These are phyloP conservation scores for Globisporangium emineosum DNA, from an alignment of 352 stramenopile genomes.

Conservation along the genomic window DNA sequence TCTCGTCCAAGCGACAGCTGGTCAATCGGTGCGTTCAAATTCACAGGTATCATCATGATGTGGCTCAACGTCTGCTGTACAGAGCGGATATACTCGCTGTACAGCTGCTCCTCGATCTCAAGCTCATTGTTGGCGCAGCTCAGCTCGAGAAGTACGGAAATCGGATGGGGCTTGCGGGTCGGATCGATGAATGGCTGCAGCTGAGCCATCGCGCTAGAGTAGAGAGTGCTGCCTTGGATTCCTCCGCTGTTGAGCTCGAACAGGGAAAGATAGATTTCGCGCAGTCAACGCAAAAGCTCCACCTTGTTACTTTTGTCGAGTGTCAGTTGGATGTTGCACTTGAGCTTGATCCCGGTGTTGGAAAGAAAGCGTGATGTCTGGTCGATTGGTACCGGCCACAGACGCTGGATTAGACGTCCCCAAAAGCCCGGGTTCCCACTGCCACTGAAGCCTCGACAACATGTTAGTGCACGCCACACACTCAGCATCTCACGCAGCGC, in stretches of 20 bases:
- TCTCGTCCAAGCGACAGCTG: background rate
- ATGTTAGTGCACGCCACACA: background rate
- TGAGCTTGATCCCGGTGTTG: background rate
- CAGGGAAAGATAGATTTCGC: background rate
- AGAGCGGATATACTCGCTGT: background rate
- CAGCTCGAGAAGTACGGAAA: background rate
- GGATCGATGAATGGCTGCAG: background rate
- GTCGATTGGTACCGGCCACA: background rate
- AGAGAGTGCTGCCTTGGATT: background rate
- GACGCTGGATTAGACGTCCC: background rate
- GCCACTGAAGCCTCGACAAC: background rate
- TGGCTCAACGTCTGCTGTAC: background rate
- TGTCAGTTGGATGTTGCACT: background rate
- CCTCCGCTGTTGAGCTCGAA: background rate
- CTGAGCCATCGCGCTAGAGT: background rate
- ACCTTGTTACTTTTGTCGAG: background rate
- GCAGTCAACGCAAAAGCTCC: background rate
- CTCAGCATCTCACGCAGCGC: background rate
- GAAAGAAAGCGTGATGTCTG: background rate
- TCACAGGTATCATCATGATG: background rate
- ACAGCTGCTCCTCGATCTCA: background rate
- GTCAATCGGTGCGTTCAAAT: background rate
- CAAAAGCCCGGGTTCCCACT: background rate
- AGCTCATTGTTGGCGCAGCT: background rate
- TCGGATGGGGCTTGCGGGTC: background rate